Evolutionary conservation across 2,329 filamentous ascomycete species (phyloP).

Genomic region (Epichloe elymi): DNA sequence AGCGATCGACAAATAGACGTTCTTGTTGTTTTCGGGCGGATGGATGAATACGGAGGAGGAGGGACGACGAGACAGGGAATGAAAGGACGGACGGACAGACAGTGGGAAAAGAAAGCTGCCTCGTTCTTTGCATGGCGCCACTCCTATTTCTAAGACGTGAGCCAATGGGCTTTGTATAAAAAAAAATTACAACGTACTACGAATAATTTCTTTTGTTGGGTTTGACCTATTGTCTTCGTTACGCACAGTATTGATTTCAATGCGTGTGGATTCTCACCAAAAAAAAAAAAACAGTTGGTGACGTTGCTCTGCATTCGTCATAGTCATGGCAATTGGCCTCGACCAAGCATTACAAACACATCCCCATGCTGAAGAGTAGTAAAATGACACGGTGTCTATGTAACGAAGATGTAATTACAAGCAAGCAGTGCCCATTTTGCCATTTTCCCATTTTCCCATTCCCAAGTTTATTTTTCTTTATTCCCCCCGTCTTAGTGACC

Average conservation of each 20-base stretch:
- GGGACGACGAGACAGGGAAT: slow-evolving; percentile 1
- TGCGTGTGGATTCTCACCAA: no score
- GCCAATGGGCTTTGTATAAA: slow-evolving; percentile 23
- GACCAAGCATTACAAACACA: background rate
- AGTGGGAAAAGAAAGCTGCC: background rate
- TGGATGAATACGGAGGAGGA: slow-evolving; percentile 11
- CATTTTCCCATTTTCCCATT: background rate
- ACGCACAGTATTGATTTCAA: no score
- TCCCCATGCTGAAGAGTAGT: no score
- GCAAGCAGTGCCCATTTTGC: background rate
- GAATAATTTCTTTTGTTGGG: background rate
- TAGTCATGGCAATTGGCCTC: background rate
- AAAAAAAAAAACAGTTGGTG: no score
- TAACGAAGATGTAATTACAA: slow-evolving; percentile 1
- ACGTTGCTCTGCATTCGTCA: background rate
- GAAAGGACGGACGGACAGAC: background rate
- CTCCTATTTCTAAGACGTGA: slow-evolving; percentile 23
- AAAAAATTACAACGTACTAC: slow-evolving; percentile 22
- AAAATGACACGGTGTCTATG: background rate
- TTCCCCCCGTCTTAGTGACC: slow-evolving; percentile 44
- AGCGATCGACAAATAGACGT: slow-evolving; percentile 7
- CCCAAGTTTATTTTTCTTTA: background rate
- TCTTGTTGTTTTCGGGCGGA: background rate
- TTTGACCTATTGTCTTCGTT: background rate
- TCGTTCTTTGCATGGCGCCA: slow-evolving; percentile 12